phyloP scores from a whole-genome alignment of 2,329 filamentous ascomycete genomes.

The Penicillium polonicum region DNA sequence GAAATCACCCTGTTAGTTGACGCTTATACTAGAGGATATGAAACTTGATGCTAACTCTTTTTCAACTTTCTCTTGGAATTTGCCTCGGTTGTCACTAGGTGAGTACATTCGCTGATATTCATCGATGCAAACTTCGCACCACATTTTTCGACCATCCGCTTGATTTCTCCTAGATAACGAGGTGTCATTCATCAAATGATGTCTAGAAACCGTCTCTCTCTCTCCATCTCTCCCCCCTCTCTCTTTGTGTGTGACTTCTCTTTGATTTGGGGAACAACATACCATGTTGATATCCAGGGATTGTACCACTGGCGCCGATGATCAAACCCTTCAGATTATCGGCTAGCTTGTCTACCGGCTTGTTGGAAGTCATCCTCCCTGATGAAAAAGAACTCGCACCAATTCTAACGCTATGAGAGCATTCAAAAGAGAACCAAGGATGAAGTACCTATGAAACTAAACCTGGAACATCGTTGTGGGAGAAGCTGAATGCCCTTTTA shows the following conservation, averaged over 20 bases:
- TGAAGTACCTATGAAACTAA: background rate
- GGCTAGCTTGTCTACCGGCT: background rate
- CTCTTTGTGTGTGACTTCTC: background rate
- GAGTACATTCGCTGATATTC: slow-evolving; percentile 29
- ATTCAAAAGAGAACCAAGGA: background rate
- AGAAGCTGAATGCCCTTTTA: background rate
- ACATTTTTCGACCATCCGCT: slow-evolving; percentile 27
- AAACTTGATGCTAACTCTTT: slow-evolving; percentile 22
- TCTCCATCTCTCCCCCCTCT: background rate
- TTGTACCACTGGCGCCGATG: slow-evolving; percentile 59
- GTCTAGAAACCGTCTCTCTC: background rate
- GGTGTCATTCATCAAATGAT: background rate
- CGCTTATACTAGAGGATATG: background rate
- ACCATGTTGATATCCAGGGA: slow-evolving; percentile 51
- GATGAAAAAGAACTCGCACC: background rate
- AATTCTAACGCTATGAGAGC: background rate
- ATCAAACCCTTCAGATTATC: slow-evolving; percentile 17
- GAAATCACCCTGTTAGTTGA: background rate
- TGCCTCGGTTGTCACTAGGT: slow-evolving; percentile 32
- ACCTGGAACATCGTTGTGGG: background rate
- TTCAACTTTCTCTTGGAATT: slow-evolving; percentile 22
- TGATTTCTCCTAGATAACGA: slow-evolving; percentile 24
- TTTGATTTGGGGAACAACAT: background rate
- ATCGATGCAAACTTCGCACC: slow-evolving; percentile 31
- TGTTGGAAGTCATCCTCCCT: background rate